Base-by-base conservation (phyloP, 2,329 filamentous ascomycete species). In the Sclerotinia sclerotiorum region DNA sequence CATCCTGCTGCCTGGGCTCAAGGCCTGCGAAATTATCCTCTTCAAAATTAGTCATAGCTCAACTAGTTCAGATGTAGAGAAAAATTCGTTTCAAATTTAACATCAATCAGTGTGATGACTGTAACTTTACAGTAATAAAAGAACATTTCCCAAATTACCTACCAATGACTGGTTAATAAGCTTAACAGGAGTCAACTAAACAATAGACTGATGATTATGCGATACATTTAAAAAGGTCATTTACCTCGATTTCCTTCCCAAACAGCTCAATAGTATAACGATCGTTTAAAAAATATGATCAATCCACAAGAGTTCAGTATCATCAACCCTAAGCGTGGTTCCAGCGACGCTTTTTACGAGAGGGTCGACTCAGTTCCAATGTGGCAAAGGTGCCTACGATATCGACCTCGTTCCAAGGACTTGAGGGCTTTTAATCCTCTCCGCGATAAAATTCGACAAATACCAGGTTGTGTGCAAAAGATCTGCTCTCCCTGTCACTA, bases 371-470 rank as follows among this genome's bases (percentile, higher is more conserved):
- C 21, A 7, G 6, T 15, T 19, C 46, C 58, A 49, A 49, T 62
- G 15, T 49, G 29, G 58, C 58, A 17, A 49, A 62, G 21, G 27
- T 49, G 44, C 15, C 58, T 62, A 62, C 44, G n/a, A 24, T 62
- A 62, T 49, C 44, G 58, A 27, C 58, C 29, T 13, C 29, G 58
- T n/a, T 21, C n/a, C 29, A 62, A 62, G 44, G 58, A 49, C 11
- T 49, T 49, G 3, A 49, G 46, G 29, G 58, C n/a, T 32, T 62
- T 49, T 8, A 49, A 32, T 8, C 58, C 13, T 2, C 32, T 15
- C 10, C 29, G 29, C n/a, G 13, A 39, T 24, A 39, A 6, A 62
- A 19, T 39, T 49, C 42, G 7, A 24, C 21, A 21, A 13, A 39
- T 62, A 46, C 58, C 27, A 24, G 21, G 29, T 5, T 62, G n/a